Percentiles rank a stretch among this genome's conserved stretches.
Conservation (phyloP, 2,329 filamentous ascomycete species). For the Exophiala mesophila region DNA sequence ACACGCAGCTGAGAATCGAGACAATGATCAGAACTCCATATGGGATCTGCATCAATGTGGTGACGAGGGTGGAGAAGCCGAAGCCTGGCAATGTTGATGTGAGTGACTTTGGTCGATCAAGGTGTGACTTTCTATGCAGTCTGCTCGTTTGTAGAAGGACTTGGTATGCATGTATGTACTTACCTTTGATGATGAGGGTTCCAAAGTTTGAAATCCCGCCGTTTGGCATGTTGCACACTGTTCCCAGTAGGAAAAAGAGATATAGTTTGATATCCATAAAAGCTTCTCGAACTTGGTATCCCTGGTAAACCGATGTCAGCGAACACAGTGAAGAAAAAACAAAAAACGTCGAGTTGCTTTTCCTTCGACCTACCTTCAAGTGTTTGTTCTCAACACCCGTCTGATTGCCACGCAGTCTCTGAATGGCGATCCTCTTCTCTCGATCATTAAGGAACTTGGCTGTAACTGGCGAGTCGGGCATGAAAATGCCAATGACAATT, state of each 20-base stretch:
- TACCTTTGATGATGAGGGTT: slow-evolving; percentile 49
- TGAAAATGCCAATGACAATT: slow-evolving; percentile 51
- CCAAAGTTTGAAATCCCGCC: slow-evolving; percentile 57
- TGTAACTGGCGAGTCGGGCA: slow-evolving; percentile 55
- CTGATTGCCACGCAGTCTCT: slow-evolving; percentile 53
- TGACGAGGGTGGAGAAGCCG: slow-evolving; percentile 33
- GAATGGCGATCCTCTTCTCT: slow-evolving; percentile 53
- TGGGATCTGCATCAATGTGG: slow-evolving; percentile 36
- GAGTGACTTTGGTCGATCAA: not conserved
- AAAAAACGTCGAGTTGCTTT: too few species aligned
- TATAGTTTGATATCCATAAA: slow-evolving; percentile 56
- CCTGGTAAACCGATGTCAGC: slow-evolving; percentile 20
- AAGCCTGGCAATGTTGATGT: slow-evolving; percentile 29
- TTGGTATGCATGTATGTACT: not conserved
- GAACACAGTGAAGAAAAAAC: too few species aligned
- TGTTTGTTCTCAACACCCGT: slow-evolving; percentile 56
- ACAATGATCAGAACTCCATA: slow-evolving; percentile 45
- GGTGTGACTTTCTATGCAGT: too few species aligned
- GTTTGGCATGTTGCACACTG: slow-evolving; percentile 50
- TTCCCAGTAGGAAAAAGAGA: slow-evolving; percentile 51
- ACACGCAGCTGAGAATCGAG: slow-evolving; percentile 47
- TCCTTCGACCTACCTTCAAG: slow-evolving; percentile 42
- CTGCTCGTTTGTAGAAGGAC: too few species aligned
- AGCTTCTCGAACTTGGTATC: slow-evolving; percentile 52
- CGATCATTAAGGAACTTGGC: slow-evolving; percentile 48